Evolutionary conservation across 2,329 filamentous ascomycete species (phyloP), one percentile per base, ranked within the genome.

Genomic region (Phialophora chinensis): DNA sequence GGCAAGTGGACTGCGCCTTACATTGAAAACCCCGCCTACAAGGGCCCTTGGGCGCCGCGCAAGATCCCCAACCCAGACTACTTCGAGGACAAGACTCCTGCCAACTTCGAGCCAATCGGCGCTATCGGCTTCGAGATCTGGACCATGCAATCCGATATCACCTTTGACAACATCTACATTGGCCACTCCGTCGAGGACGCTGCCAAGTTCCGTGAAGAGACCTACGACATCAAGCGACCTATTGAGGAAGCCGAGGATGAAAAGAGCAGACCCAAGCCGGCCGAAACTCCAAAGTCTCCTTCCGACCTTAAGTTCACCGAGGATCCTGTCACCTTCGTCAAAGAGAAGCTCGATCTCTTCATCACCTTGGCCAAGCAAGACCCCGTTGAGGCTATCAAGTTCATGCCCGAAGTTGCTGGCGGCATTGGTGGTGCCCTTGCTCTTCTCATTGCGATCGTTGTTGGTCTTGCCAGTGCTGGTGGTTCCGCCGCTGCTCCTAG

Each of bases 111-210:
- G 86, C 93, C 95, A 73, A 98, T 99, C 80, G 95, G 95, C 77
- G 94, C 92, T 84, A 93, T 98, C 83, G 95, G 95, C 75, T 98
- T 98, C 77, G 95, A 99, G 83, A 94, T 99, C 83, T 99, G 95
- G 95, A 98, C 95, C 76, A 99, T 99, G 95, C 94, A 97, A 84
- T 96, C 89, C 80, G 91, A 97, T 78, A 98, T 99, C 75, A 90
- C 97, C 76, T 98, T 99, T 76, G 92, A 98, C 88, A 99, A 99
- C 89, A 96, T 99, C 86, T 99, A 98, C 88, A 93, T 99, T 79
- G 95, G 95, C 71, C 95, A 99, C 88, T 98, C 94, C 23, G 80
- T 95, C 73, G 92, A 92, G 77, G 95, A 99, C 73, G 95, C 95
- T 69, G 88, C 91, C 80, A 91, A 93, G 83, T 85, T 99, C 77